Percentiles rank a stretch among this genome's conserved stretches.
Evolutionary conservation across 768 basidiomycete genomes (phyloP).

Genomic region (Calvatia gigantea): DNA sequence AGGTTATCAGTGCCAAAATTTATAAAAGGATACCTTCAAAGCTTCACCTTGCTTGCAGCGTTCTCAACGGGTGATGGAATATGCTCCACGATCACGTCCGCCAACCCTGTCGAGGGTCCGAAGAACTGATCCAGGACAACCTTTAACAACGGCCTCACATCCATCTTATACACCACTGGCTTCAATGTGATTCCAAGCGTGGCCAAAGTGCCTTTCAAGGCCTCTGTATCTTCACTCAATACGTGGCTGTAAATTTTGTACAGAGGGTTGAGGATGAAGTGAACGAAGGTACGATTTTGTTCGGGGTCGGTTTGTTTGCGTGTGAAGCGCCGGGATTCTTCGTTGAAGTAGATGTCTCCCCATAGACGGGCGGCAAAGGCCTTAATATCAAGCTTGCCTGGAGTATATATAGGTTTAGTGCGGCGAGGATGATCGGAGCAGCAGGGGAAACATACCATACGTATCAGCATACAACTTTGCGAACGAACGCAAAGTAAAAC

Average conservation of each 20-base stretch:
- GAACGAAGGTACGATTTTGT: constrained; percentile 81
- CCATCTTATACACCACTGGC: constrained; percentile 97
- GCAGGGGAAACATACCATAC: constrained; percentile 54
- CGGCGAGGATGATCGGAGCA: neutral
- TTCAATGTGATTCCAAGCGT: constrained; percentile 82
- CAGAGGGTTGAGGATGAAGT: constrained; percentile 93
- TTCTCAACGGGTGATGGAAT: constrained; percentile 77
- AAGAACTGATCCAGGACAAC: constrained; percentile 96
- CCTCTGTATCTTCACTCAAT: constrained; percentile 90
- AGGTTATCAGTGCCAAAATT: neutral
- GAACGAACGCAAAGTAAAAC: constrained; percentile 92
- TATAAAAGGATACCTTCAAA: neutral
- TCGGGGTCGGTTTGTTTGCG: constrained; percentile 82
- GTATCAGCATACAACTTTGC: constrained; percentile 96
- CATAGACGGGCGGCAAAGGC: constrained; percentile 90
- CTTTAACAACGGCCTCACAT: constrained; percentile 91
- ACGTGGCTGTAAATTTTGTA: constrained; percentile 98
- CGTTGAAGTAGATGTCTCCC: constrained; percentile 97
- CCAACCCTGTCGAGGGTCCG: constrained; percentile 81
- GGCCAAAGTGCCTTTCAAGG: constrained; percentile 73
- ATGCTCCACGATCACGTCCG: constrained; percentile 89
- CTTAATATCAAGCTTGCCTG: constrained; percentile 76
- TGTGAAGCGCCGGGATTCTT: constrained; percentile 82
- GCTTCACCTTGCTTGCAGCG: constrained; percentile 54
- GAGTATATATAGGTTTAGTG: neutral